A percentile compares a stretch with the other conserved stretches of the same genome.
These are phyloP conservation scores for Themeda triandra DNA, from an alignment of 176 grass and related monocot genomes.

Conservation along the genomic window DNA sequence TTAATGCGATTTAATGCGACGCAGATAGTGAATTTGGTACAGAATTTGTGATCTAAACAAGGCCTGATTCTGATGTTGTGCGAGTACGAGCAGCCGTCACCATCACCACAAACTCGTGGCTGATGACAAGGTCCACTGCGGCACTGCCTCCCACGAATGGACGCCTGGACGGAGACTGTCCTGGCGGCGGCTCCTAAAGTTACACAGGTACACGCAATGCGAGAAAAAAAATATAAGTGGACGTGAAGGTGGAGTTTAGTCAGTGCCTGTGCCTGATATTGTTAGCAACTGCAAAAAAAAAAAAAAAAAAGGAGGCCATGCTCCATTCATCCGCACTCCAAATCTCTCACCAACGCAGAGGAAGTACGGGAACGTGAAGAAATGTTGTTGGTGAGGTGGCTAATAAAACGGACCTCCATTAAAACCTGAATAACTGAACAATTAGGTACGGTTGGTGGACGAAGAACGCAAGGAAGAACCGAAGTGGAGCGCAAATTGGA, in stretches of 20 bases:
- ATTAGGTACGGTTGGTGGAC: background rate
- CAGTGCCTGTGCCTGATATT: too few relatives aligned
- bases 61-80: background rate
- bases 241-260: background rate
- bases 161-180: background rate
- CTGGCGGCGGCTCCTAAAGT: background rate
- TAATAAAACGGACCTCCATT: background rate
- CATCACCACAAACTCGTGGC: background rate
- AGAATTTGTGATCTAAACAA: too few relatives aligned
- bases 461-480: conserved; percentile 1
- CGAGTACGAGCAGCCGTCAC: background rate
- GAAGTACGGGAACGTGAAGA: background rate
- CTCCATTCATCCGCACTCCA: background rate
- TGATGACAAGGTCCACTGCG: background rate
- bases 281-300: background rate
- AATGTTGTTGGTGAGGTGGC: conserved; percentile 1
- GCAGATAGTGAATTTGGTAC: too few relatives aligned
- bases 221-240: too few relatives aligned
- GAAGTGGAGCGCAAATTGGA: background rate
- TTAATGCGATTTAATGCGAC: too few relatives aligned
- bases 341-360: background rate
- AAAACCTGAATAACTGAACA: background rate
- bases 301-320: background rate
- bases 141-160: background rate
- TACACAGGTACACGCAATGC: background rate